Conservation (phyloP, 225 moss, liverwort and hornwort genomes). For the Pseudisothecium myosuroides region DNA sequence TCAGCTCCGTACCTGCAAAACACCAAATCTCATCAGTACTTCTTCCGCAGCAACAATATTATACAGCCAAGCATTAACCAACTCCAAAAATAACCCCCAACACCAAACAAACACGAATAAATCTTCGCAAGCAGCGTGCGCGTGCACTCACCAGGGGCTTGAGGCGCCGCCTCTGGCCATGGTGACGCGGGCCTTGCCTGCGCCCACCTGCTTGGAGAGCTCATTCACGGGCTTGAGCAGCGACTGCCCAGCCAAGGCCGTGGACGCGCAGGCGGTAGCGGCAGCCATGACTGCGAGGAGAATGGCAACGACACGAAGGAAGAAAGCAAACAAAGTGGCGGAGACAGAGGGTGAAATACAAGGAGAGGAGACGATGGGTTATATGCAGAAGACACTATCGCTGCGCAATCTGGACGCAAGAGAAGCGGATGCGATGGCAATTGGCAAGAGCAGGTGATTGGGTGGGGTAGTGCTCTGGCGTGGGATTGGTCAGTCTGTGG, state of each 20-base stretch:
- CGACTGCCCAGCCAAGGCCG: not conserved
- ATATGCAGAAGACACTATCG: not conserved
- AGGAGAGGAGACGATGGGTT: rapidly evolving
- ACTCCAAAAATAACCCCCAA: too few relatives aligned
- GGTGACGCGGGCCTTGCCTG: not conserved
- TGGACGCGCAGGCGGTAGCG: not conserved
- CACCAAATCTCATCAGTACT: not conserved
- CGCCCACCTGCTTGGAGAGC: not conserved
- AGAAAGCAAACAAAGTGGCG: not conserved
- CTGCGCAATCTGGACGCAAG: too few relatives aligned
- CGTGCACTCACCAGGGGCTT: not conserved
- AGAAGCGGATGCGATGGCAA: not conserved
- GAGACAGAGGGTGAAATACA: too few relatives aligned
- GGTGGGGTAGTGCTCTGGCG: not conserved
- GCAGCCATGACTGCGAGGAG: not conserved
- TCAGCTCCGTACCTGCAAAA: not conserved
- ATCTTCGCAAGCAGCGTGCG: too few relatives aligned
- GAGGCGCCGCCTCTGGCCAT: not conserved
- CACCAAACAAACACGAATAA: too few relatives aligned
- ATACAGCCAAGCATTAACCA: too few relatives aligned
- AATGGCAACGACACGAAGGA: not conserved
- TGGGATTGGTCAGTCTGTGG: not conserved
- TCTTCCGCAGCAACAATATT: too few relatives aligned
- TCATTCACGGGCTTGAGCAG: not conserved
- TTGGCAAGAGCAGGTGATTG: not conserved